Evolutionary conservation across 1,284 basidiomycete genomes (phyloP).

Genomic region (Takashimella tepidaria): DNA sequence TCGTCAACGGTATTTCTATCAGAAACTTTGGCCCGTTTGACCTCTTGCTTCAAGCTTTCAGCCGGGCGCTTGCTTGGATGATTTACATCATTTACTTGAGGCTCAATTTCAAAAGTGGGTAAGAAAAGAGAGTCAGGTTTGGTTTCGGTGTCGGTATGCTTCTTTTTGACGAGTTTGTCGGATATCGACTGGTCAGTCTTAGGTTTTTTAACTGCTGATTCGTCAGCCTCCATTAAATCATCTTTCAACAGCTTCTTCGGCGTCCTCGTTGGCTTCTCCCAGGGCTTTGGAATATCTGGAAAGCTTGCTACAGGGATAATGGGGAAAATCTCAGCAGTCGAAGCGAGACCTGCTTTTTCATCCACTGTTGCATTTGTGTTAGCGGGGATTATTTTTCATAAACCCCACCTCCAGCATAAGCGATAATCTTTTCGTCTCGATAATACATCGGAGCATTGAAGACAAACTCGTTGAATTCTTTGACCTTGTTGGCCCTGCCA

Average conservation of each 20-base stretch:
- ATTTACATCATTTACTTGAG: no score
- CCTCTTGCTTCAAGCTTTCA: background rate
- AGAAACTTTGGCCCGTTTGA: background rate
- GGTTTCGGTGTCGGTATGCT: background rate
- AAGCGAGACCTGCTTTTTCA: slow-evolving; percentile 31
- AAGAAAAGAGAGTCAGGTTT: background rate
- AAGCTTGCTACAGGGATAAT: slow-evolving; percentile 15
- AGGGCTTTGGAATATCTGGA: slow-evolving; percentile 7
- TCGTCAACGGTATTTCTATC: background rate
- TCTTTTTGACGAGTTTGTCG: background rate
- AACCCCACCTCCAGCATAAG: slow-evolving; percentile 22
- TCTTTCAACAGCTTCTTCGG: no score
- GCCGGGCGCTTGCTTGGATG: background rate
- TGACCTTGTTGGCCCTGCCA: slow-evolving; percentile 22
- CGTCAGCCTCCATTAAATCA: background rate
- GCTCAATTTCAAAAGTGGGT: no score
- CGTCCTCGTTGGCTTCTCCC: background rate
- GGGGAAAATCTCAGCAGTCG: slow-evolving; percentile 22
- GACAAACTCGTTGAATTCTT: slow-evolving; percentile 9
- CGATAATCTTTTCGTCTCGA: slow-evolving; percentile 17
- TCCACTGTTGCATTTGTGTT: slow-evolving; percentile 36
- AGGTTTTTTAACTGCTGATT: background rate
- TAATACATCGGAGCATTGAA: slow-evolving; percentile 16
- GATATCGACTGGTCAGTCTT: background rate
- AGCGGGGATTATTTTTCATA: no score